Conservation (phyloP, 805 yeast genomes). For the Sugiyamaella lignohabitans region DNA sequence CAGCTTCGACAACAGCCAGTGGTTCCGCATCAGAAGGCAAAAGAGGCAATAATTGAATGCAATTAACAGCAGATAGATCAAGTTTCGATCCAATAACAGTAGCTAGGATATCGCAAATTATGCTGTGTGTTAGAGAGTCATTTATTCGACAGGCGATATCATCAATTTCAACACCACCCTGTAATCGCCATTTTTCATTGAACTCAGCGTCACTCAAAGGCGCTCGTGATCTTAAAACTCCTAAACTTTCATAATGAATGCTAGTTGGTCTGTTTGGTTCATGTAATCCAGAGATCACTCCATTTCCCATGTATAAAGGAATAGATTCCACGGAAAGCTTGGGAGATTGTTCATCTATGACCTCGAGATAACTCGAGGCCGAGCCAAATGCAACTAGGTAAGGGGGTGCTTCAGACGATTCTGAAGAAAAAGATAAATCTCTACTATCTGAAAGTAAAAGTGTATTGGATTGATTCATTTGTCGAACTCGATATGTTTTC, state of each 20-base stretch:
- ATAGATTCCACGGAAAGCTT: slow-evolving; percentile 2
- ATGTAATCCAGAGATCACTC: not conserved
- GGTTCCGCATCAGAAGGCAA: not conserved
- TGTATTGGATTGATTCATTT: slow-evolving; percentile 82
- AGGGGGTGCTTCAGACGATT: too few relatives aligned
- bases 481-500: slow-evolving; percentile 60
- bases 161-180: slow-evolving; percentile 51
- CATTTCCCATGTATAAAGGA: slow-evolving; percentile 21
- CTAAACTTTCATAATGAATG: not conserved
- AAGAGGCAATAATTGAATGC: not conserved
- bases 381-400: slow-evolving; percentile 20
- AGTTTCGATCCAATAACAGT: not conserved
- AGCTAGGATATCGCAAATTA: slow-evolving; percentile 23
- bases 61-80: not conserved
- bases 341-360: not conserved
- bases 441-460: slow-evolving; percentile 44
- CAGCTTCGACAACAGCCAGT: not conserved
- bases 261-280: not conserved
- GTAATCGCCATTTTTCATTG: slow-evolving; percentile 41
- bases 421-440: not conserved
- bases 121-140: slow-evolving; percentile 19
- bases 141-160: slow-evolving; percentile 37
- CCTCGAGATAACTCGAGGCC: not conserved
- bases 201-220: slow-evolving; percentile 55
- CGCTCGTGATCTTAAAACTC: slow-evolving; percentile 29